Evolutionary conservation across 345 rosid species (phyloP).

Genomic region (Hibiscus mutabilis): DNA sequence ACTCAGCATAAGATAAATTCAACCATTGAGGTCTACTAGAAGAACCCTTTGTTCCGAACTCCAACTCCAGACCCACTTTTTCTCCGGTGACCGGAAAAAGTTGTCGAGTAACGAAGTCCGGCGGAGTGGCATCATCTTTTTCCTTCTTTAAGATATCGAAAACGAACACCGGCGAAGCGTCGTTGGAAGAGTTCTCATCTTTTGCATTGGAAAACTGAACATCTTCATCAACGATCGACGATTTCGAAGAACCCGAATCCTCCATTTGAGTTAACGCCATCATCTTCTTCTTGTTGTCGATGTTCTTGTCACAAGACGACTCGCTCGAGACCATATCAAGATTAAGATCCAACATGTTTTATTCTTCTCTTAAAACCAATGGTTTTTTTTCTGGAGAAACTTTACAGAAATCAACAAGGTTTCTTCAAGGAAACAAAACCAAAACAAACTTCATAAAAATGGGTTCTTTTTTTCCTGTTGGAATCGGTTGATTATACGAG

Average conservation of each 20-base stretch:
- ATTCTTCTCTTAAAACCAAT: background rate
- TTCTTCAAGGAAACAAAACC: background rate
- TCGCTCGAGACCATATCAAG: constrained; percentile 36
- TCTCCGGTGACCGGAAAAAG: constrained; percentile 41
- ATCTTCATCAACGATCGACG: constrained; percentile 38
- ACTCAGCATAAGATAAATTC: constrained; percentile 34
- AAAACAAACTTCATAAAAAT: background rate
- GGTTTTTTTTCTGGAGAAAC: background rate
- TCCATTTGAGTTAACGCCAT: constrained; percentile 18
- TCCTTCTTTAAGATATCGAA: constrained; percentile 42
- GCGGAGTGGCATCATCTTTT: background rate
- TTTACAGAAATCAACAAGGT: background rate
- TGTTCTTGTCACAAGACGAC: constrained; percentile 18
- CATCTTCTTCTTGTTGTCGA: background rate
- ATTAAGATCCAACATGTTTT: constrained; percentile 60
- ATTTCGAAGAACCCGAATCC: constrained; percentile 45
- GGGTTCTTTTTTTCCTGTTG: too few relatives aligned
- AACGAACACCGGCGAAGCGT: constrained; percentile 25
- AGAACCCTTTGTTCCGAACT: constrained; percentile 8
- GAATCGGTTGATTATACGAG: background rate
- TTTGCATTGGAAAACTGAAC: constrained; percentile 16
- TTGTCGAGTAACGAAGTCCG: constrained; percentile 27
- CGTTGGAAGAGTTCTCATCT: too few relatives aligned
- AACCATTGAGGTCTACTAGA: constrained; percentile 31
- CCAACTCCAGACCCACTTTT: constrained; percentile 10